Conservation (phyloP, 2,329 filamentous ascomycete species). For the Paecilomyces sp. region DNA sequence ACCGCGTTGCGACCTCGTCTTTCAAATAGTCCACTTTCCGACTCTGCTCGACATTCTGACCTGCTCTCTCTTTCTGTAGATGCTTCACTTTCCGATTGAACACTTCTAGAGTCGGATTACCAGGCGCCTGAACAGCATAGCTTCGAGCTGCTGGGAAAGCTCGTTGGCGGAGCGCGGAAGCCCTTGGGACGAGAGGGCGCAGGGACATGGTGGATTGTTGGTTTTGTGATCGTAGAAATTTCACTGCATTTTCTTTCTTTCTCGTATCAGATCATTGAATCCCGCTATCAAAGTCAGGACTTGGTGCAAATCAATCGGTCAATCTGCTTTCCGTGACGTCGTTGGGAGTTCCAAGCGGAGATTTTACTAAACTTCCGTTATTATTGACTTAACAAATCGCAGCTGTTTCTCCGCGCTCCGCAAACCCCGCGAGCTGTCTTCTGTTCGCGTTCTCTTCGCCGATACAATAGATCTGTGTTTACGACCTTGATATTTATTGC, state of each 20-base stretch:
- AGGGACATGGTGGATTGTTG: slow-evolving; percentile 15
- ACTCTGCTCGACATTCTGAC: slow-evolving; percentile 60
- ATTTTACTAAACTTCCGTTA: background rate
- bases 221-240: too few species aligned
- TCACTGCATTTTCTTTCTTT: background rate
- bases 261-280: too few species aligned
- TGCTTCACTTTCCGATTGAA: slow-evolving; percentile 87
- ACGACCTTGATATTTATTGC: background rate
- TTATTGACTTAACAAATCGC: background rate
- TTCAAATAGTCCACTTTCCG: slow-evolving; percentile 85
- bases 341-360: background rate
- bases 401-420: background rate
- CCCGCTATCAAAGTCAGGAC: too few species aligned
- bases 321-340: background rate
- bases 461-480: background rate
- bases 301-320: background rate
- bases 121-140: slow-evolving; percentile 73
- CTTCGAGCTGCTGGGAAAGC: slow-evolving; percentile 29
- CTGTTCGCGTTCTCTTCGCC: background rate
- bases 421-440: background rate
- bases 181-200: slow-evolving; percentile 9
- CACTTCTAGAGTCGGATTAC: slow-evolving; percentile 74
- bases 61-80: slow-evolving; percentile 84
- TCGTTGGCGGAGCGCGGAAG: slow-evolving; percentile 11
- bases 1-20: slow-evolving; percentile 77